Base-by-base conservation (phyloP, 83 land plant species). In the Diphasiastrum complanatum region DNA sequence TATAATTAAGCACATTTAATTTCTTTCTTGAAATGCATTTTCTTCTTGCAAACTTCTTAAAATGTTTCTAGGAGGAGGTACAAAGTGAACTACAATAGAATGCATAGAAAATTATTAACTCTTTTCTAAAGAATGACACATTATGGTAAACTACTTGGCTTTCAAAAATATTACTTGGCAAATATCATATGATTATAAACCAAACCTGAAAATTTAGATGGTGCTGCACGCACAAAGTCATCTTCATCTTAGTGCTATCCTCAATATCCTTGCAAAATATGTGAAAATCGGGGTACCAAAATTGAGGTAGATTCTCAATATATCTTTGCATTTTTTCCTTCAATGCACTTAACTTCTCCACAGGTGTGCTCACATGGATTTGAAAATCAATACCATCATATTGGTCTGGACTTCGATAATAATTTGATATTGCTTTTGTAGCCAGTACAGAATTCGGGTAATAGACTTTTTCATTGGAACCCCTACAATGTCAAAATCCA, bases 331-430 rank as follows among this genome's bases (percentile, higher is more conserved):
- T 65, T 11, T 33, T 33, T 26, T 72, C 75, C 45, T 72, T 72
- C 24, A 75, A 47, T 12, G 47, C 14, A 19, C 78, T 74, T 2
- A 75, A 48, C 36, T 75, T 68, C 58, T 75, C 78, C 37, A 69
- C 55, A 12, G 78, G 78, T 33, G 78, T 75, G 18, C 54, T 56
- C 23, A 63, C 35, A 34, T 55, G 60, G 23, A 75, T 62, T 45
- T 75, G 78, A 57, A 75, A 75, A 12, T 75, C 78, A 33, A 75
- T 69, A 36, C 68, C 67, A 63, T 75, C 78, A 59, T 74, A 72
- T 46, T 69, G 73, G 45, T 75, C 78, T 11, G 78, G 78, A 51
- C 78, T 75, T 20, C 78, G 66, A 33, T 75, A 62, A 59, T 49
- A 70, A 34, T 75, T 75, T n/a, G 74, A 63, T 48, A 75, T 52